Base-by-base conservation (phyloP, 192 early-diverging fungal species). In the Entomortierella parvispora region DNA sequence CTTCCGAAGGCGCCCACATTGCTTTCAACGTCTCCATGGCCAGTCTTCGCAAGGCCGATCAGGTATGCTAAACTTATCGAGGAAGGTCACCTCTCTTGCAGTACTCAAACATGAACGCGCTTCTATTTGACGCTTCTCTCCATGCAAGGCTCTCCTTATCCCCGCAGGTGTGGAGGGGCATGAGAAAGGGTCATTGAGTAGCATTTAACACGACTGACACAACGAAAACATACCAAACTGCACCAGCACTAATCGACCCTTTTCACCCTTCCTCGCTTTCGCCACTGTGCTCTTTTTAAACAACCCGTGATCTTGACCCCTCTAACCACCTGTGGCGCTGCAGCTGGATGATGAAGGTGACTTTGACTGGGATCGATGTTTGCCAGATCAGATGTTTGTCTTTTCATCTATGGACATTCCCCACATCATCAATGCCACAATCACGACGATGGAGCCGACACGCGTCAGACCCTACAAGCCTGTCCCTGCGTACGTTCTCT, bases 311-410 rank as follows among this genome's bases (percentile, higher is more conserved):
- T n/a, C n/a, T n/a, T n/a, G n/a, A n/a, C n/a, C n/a, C 28, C 11
- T 28, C n/a, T 15, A 52, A 20, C 28, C 14, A 8, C 51, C 33
- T 52, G 18, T 46, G 22, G 2, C 56, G 37, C 37, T 9, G 12
- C 12, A 40, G 37, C 12, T 40, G 37, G 65, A 62, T 1, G 65
- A 76, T 20, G 59, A 60, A 33, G 71, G 71, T 4, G 82, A 82
- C 47, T 95, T 93, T 78, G 83, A 91, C 63, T 98, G 94, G 94
- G 86, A 91, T 47, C 83, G 68, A 11, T 94, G 95, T 74, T 80
- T 85, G 54, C 88, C 87, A 7, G 92, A 95, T 78, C 95, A 99
- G 69, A 99, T 99, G 97, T 92, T 95, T 81, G 96, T 97, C 10
- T 95, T 96, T 83, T 90, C 90, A 32, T 84, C 83, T 49, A 83